Evolutionary conservation across 345 rosid species (phyloP), one percentile per base, ranked within the genome.

Genomic region (Populus simonii): DNA sequence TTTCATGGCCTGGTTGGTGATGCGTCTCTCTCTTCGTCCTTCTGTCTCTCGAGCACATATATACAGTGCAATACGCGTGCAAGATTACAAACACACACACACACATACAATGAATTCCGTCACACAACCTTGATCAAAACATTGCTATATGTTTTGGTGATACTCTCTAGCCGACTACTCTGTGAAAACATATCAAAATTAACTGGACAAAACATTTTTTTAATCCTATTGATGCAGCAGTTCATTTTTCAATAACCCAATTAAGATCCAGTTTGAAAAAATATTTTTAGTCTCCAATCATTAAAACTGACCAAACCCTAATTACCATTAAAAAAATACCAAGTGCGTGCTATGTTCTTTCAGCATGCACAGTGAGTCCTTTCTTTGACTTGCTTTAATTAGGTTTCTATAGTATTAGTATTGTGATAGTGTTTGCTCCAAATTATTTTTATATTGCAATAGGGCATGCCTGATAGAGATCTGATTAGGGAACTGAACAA

Each of bases 1-100:
- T 55, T 39, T 70, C 69, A 23, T n/a, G 15, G 38, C 43, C 27
- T 53, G 43, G 79, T 69, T 36, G 79, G 79, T 76, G 68, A 31
- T 5, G 27, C 55, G 79, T 76, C 79, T 57, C 66, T 55, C 74
- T 76, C 73, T 39, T 47, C 5, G 35, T 29, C 74, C 9, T 5
- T 47, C 74, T 49, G 3, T 13, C 23, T 47, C 10, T 31, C 18
- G 29, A 51, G 39, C n/a, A 17, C 20, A 38, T 29, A 29, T 29
- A 29, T 29, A 6, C 27, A 5, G 12, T 3, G 2, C 23, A 51
- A 39, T 20, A 27, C 59, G 31, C 31, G 59, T 4, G 33, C 61
- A 41, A 10, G 39, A 20, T 18, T 12, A 13, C 31, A 33, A 33
- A 25, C 27, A 27, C 27, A 27, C 27, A 70, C 33, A 25, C 45